Base-by-base conservation (phyloP, 306 rosid genomes). In the Mimosa bimucronata region DNA sequence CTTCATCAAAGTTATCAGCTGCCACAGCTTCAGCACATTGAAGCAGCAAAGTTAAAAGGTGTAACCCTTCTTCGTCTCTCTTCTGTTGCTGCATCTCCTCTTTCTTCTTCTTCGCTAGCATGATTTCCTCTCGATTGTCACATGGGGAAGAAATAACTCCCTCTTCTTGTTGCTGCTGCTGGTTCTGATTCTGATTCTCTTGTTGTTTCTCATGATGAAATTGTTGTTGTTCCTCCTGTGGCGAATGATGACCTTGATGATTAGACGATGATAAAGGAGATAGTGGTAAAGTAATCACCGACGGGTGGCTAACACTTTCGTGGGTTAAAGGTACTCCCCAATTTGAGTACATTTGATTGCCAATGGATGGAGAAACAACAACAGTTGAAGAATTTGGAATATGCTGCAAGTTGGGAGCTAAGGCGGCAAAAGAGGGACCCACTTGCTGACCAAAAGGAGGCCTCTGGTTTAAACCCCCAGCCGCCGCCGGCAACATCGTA, bases 11-110 rank as follows among this genome's bases (percentile, higher is more conserved):
- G 74, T 91, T 91, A 69, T 95, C 99, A 0, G 97, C 92, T 12
- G 99, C 92, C 13, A 95, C 98, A 0, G 94, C 96, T 77, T 95
- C 99, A 4, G 99, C 99, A 81, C 98, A 93, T 80, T 95, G 98
- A 5, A 95, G 98, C 10, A 95, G 88, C 48, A 95, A 80, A 21
- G 98, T 95, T 21, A 95, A 85, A 19, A 95, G 97, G 74, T 95
- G 97, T 18, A 95, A 73, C 0, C 99, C 99, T 26, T 95, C 94
- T 52, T 93, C 99, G 67, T 95, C 97, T 73, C 89, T 85, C 86
- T 93, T 89, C 81, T 89, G 94, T 74, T 93, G 97, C 38, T 83
- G 76, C 64, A 89, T 80, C 85, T 95, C 99, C 67, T 91, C 96
- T 23, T 90, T 91, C 77, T 82, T 92, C 85, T 84, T 92, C n/a